A percentile compares a stretch with the other conserved stretches of the same genome.
Conservation (phyloP, 306 rosid genomes). For the Quercus engelmannii region DNA sequence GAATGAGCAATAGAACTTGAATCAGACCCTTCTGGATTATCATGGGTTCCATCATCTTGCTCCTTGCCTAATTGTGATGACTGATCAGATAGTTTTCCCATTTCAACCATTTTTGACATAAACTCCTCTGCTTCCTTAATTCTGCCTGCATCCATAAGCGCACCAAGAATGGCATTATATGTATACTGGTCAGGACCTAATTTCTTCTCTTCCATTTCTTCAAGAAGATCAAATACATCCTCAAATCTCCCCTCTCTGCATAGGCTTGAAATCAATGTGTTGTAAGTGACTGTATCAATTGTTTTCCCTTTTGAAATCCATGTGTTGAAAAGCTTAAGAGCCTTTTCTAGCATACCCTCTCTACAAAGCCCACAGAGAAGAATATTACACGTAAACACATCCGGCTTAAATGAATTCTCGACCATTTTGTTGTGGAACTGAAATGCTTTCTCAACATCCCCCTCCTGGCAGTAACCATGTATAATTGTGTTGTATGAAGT, state of each 20-base stretch:
- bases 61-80: constrained; percentile 18
- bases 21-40: constrained; percentile 40
- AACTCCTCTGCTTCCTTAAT: constrained; percentile 62
- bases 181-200: constrained; percentile 66
- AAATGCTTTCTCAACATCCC: constrained; percentile 72
- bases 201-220: constrained; percentile 63
- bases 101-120: constrained; percentile 48
- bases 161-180: constrained; percentile 49
- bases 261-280: constrained; percentile 67
- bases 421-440: constrained; percentile 78
- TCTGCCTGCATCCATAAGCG: constrained; percentile 53
- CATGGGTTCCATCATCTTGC: constrained; percentile 26
- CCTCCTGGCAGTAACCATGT: constrained; percentile 74
- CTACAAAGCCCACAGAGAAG: constrained; percentile 78
- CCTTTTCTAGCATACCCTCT: constrained; percentile 74
- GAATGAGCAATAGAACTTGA: constrained; percentile 42
- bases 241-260: constrained; percentile 72
- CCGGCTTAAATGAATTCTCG: constrained; percentile 64
- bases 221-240: constrained; percentile 55
- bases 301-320: constrained; percentile 67
- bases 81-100: constrained; percentile 25
- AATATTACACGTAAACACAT: constrained; percentile 65
- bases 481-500: constrained; percentile 71
- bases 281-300: constrained; percentile 69
- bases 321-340: constrained; percentile 57